Conservation (phyloP, 1,284 basidiomycete species). For the Melampsora larici-populina region DNA sequence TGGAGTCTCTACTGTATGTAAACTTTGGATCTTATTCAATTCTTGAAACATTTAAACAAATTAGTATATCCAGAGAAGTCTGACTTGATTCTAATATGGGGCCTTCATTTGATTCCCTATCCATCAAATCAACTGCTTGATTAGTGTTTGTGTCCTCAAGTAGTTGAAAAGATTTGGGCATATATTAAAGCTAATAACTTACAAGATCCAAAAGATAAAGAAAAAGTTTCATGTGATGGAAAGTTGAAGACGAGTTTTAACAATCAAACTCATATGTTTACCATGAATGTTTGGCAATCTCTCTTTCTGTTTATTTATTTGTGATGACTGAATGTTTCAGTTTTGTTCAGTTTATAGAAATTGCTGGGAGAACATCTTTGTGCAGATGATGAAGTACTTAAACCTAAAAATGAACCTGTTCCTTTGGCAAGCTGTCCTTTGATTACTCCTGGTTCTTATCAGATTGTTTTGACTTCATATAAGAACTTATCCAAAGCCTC, state of each 20-base stretch:
- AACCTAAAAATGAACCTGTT: background rate
- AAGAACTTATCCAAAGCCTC: too few species aligned
- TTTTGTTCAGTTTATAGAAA: background rate
- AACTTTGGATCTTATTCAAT: too few species aligned
- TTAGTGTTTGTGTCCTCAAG: slow-evolving; percentile 75
- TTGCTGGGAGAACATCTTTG: background rate
- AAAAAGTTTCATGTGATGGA: slow-evolving; percentile 75
- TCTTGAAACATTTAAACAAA: too few species aligned
- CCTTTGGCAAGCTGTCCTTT: too few species aligned
- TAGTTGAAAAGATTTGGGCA: slow-evolving; percentile 79
- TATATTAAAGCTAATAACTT: slow-evolving; percentile 74
- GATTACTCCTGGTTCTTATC: too few species aligned
- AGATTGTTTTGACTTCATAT: too few species aligned
- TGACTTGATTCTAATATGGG: too few species aligned
- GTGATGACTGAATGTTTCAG: background rate
- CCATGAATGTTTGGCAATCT: slow-evolving; percentile 62
- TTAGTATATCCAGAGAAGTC: too few species aligned
- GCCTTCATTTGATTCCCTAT: too few species aligned
- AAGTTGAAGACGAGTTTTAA: slow-evolving; percentile 68
- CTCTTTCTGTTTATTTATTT: background rate
- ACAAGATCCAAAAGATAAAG: slow-evolving; percentile 74
- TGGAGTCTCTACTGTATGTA: slow-evolving; percentile 26
- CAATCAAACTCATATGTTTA: slow-evolving; percentile 75
- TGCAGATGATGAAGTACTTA: background rate
- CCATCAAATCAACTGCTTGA: too few species aligned